Evolutionary conservation across 352 stramenopile species (phyloP).

Genomic region (Plasmopara muralis): DNA sequence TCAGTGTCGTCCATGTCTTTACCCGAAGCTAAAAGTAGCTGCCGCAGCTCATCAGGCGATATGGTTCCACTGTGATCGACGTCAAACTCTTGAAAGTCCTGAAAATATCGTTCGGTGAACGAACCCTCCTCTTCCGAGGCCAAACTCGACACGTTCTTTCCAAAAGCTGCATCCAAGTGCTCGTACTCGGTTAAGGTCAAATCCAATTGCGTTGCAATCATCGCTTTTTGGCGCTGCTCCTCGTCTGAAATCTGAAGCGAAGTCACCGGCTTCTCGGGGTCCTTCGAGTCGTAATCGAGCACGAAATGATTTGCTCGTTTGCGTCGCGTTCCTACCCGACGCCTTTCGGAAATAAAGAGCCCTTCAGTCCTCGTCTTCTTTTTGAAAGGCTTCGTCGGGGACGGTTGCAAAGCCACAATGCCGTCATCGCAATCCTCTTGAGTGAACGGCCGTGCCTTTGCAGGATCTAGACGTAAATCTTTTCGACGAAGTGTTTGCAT

Average conservation of each 20-base stretch:
- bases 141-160: slow-evolving; percentile 10
- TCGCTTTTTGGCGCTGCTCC: slow-evolving; percentile 33
- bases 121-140: slow-evolving; percentile 11
- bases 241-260: slow-evolving; percentile 45
- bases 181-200: slow-evolving; percentile 69
- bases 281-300: slow-evolving; percentile 33
- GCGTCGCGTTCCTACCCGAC: slow-evolving; percentile 6
- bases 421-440: slow-evolving; percentile 14
- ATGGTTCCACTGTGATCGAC: slow-evolving; percentile 72
- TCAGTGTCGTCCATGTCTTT: slow-evolving; percentile 76
- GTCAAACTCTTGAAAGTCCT: slow-evolving; percentile 68
- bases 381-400: slow-evolving; percentile 2
- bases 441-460: slow-evolving; percentile 26
- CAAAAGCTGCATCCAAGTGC: slow-evolving; percentile 52
- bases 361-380: slow-evolving; percentile 16
- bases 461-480: slow-evolving; percentile 36
- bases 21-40: slow-evolving; percentile 48
- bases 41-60: slow-evolving; percentile 56
- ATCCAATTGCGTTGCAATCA: slow-evolving; percentile 55
- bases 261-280: slow-evolving; percentile 7
- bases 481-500: slow-evolving; percentile 33
- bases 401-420: slow-evolving; percentile 10
- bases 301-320: slow-evolving; percentile 22
- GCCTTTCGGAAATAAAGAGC: slow-evolving; percentile 3
- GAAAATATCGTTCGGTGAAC: slow-evolving; percentile 44